Base-by-base conservation (phyloP, 1,284 basidiomycete genomes). In the Erythrobasidium hasegawianum region DNA sequence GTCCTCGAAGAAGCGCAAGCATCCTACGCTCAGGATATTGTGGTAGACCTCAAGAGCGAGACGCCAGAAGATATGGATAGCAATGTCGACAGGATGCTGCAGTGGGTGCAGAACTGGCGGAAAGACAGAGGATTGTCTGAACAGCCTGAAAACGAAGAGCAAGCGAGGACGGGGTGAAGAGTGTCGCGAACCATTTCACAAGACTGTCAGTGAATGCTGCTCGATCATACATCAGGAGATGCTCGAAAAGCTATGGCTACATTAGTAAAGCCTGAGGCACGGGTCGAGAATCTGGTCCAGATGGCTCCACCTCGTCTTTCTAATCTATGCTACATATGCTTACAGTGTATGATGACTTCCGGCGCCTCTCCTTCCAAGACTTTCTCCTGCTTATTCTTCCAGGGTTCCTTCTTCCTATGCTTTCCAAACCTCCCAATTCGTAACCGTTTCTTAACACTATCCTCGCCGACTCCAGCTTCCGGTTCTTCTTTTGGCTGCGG, bases 1-100 rank as follows among this genome's bases (percentile, higher is more conserved):
- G 87, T 96, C 24, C 80, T 89, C 9, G 88, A 90, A 50, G 95
- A 98, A 77, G 94, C 95, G 1, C 82, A 86, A 41, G 85, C 86
- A 43, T 89, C 89, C 0, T 99, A 97, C 77, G 84, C 87, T 0
- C 77, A 83, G 22, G 87, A 91, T 76, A 89, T 95, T 70, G 84
- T 98, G 29, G 87, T 97, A 22, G 90, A 92, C 76, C 81, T 98
- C 24, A 78, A 81, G 69, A 92, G 89, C 75, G 88, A 95, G 75
- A 83, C 81, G 16, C 84, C 83, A 49, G 86, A 89, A 39, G 86
- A 97, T 72, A 81, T 97, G 55, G 88, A 97, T 75, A 83, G 85
- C 38, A 97, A 97, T 75, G 86, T 97, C 4, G 81, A 83, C 11
- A 83, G 91, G 70, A 87, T 97, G 65, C 83, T 89, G 22, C 80